Conservation (phyloP, 2,329 filamentous ascomycete genomes). For the Ophiostoma sp. region DNA sequence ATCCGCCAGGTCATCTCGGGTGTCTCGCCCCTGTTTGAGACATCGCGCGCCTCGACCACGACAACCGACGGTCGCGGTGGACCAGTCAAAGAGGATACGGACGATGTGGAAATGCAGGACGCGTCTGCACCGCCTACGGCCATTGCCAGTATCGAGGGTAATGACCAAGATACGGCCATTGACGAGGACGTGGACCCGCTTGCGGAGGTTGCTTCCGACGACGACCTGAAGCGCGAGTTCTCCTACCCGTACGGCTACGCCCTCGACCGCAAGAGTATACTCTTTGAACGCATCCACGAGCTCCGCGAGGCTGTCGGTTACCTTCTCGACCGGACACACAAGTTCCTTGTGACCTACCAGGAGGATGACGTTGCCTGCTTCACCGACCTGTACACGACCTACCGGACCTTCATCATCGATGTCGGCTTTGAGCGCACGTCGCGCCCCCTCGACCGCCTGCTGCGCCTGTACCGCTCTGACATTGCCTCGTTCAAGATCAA, state of each 20-base stretch:
- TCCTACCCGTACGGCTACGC: conserved; percentile 86
- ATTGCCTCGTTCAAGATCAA: conserved; percentile 92
- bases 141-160: conserved; percentile 56
- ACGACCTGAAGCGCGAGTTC: conserved; percentile 82
- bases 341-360: conserved; percentile 78
- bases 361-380: conserved; percentile 97
- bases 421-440: conserved; percentile 95
- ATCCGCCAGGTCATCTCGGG: conserved; percentile 88
- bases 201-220: conserved; percentile 70
- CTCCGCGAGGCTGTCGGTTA: conserved; percentile 78
- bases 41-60: conserved; percentile 64
- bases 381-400: conserved; percentile 86
- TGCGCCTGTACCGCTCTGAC: conserved; percentile 80
- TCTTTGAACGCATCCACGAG: conserved; percentile 76
- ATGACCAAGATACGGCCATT: conserved; percentile 47
- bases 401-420: conserved; percentile 95
- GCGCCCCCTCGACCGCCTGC: conserved; percentile 85
- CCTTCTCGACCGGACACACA: conserved; percentile 79
- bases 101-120: conserved; percentile 3
- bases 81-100: neutral
- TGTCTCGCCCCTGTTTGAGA: conserved; percentile 85
- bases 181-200: conserved; percentile 56
- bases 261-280: conserved; percentile 59
- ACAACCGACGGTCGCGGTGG: conserved; percentile 41
- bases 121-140: conserved; percentile 27